Base-by-base conservation (phyloP, 306 rosid genomes). In the Prinsepia uniflora region DNA sequence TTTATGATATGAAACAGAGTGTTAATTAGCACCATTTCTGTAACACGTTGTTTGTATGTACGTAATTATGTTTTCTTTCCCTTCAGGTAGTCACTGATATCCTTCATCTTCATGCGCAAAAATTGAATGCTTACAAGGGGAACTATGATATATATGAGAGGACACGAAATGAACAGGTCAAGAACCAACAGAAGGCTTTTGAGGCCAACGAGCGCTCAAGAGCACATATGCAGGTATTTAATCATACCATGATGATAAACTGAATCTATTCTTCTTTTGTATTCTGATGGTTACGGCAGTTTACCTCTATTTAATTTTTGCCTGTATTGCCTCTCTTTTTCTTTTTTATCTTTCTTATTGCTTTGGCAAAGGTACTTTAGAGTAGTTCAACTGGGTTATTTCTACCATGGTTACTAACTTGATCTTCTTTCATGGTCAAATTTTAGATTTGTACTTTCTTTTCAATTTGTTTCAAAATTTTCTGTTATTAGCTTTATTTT, bases 191-290 rank as follows among this genome's bases (percentile, higher is more conserved):
- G 72, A 94, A 94, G 79, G 99, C 99, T 79, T 36, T 89, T 57
- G 99, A 94, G 81, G 83, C 97, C 72, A 86, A 89, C 39, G 99
- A 94, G 76, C 97, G 97, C 5, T 56, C 96, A 65, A 82, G 99
- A 82, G 45, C 90, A 63, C 97, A 94, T 77, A 94, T 94, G 99
- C 99, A 94, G 99, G 97, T 94, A 63, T 74, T 30, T 64, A 52
- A 63, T 53, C 53, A 10, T 42, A 55, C 47, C 43, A 8, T 47
- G 59, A 45, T 56, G 53, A 58, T 9, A 52, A 8, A 39, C 14
- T 22, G 13, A 15, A 50, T 53, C 65, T 61, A 65, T 67, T 52
- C 58, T 63, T 5, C 41, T 59, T 17, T 41, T 64, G 70, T 77
- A 65, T 77, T 5, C 11, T 70, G 55, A n/a, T 57, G 54, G 24